These are phyloP conservation scores for Parastagonospora avenae DNA, from an alignment of 2,329 filamentous ascomycete genomes.

Conservation along the genomic window DNA sequence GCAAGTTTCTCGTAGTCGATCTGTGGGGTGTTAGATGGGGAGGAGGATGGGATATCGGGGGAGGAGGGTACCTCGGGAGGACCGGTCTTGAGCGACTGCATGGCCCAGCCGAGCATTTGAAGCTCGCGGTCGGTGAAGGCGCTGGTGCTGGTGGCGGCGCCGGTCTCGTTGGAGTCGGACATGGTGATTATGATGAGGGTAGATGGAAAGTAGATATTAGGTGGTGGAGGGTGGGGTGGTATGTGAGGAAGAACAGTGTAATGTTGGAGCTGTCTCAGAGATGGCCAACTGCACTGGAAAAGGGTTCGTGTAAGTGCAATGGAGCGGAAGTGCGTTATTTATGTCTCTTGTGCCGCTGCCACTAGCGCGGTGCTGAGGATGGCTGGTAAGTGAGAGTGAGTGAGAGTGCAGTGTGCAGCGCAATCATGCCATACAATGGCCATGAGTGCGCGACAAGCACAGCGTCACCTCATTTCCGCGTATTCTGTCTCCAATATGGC, in stretches of 20 bases:
- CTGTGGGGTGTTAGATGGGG: slow-evolving; percentile 21
- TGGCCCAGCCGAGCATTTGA: slow-evolving; percentile 42
- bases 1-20: slow-evolving; percentile 47
- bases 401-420: not conserved
- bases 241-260: not conserved
- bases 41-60: not conserved
- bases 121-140: slow-evolving; percentile 45
- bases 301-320: slow-evolving; percentile 1
- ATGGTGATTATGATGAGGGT: slow-evolving; percentile 18
- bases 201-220: not conserved
- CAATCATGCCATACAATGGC: not conserved
- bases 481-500: no score
- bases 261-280: not conserved
- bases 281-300: not conserved
- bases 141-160: slow-evolving; percentile 4
- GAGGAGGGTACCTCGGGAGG: slow-evolving; percentile 35
- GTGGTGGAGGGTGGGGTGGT: not conserved
- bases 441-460: not conserved
- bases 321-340: not conserved
- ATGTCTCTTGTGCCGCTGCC: not conserved
- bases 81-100: slow-evolving; percentile 45
- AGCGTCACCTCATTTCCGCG: slow-evolving; percentile 5
- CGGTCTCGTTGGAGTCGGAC: slow-evolving; percentile 27
- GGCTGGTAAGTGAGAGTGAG: slow-evolving; percentile 15
- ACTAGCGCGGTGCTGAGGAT: slow-evolving; percentile 7